Evolutionary conservation across 2,329 filamentous ascomycete species (phyloP), one percentile per base, ranked within the genome.

Genomic region (Truncatella angustata): DNA sequence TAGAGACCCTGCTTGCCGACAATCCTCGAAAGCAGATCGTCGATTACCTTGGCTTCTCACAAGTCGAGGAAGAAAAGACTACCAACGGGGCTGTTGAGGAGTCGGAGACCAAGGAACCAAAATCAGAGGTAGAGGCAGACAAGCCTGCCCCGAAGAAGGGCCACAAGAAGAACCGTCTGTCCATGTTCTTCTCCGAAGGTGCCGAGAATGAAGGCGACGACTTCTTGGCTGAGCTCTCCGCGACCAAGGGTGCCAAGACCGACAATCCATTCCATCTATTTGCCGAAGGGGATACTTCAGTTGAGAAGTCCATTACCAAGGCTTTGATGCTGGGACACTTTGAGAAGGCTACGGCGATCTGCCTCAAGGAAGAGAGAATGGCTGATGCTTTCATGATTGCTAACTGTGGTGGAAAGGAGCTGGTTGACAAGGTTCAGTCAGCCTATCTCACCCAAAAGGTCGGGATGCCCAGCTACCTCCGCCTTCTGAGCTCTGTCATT

Each of bases 331-430:
- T 97, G 9, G 94, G 94, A 6, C 84, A 95, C 58, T 99, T 99
- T 63, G 85, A 92, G 52, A 88, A 88, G 66, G 94, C 94, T 16
- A 86, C 96, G 53, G 89, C 95, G 52, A 84, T 96, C 48, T 96
- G 91, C 62, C 74, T 99, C 14, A 86, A 90, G 63, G 91, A 97
- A 69, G 86, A 95, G 58, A 86, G 92, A 49, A 85, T 97, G 67
- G 94, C 94, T 0, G 94, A 99, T 73, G 94, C 94, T 35, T 96
- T 99, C 72, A 91, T 99, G 76, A 93, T 99, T 66, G 94, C 95
- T 43, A 96, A 97, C 63, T 97, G 92, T 63, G 92, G 94, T 53
- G 94, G 93, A 45, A 91, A 96, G 67, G 88, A 91, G 59, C 88
- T 96, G 54, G 87, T 97, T 39, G 91, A 96, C 63, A 97, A 96